Evolutionary conservation across 148 eudicot genomes (phyloP), one percentile per base, ranked within the genome.

Genomic region (Arbutus unedo): DNA sequence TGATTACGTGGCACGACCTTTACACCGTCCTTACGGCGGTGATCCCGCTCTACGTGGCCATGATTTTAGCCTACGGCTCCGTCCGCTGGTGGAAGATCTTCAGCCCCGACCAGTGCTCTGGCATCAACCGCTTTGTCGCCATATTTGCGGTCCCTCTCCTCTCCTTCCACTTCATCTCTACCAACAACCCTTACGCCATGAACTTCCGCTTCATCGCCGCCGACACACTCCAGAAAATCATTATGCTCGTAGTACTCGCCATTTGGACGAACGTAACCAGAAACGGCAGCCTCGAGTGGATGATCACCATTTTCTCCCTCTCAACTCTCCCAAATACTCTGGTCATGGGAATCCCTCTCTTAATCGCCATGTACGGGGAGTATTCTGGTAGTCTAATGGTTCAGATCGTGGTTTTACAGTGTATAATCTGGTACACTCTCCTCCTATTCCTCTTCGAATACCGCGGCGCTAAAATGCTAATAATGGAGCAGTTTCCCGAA

Each of bases 71-170:
- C 55, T 93, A 92, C 84, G 97, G 97, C 38, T 91, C 95, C 6
- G 95, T 93, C 84, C 92, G 92, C 18, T 93, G 97, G 97, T 93
- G 97, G 97, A 89, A 90, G 81, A 93, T 93, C 72, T 93, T 93
- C 87, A 86, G 93, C 4, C 93, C 97, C 10, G 97, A 93, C 82
- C 98, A 93, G 81, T 93, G 95, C 74, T 92, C 98, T 25, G 98
- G 98, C 77, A 93, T 93, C 57, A 93, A 93, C 85, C 93, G 93
- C 0, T 93, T 93, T 76, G 98, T 93, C 18, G 94, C 98, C 0
- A 87, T 93, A 0, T 93, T 93, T 57, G 95, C 94, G 1, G 97
- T 93, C 5, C 94, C 97, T 0, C 80, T 93, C 0, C 90, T 93
- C 19, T 91, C 94, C 21, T 93, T 93, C 84, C 95, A 93, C 64